A percentile compares a stretch with the other conserved stretches of the same genome.
Conservation (phyloP, 805 yeast genomes). For the Candida quercuum region DNA sequence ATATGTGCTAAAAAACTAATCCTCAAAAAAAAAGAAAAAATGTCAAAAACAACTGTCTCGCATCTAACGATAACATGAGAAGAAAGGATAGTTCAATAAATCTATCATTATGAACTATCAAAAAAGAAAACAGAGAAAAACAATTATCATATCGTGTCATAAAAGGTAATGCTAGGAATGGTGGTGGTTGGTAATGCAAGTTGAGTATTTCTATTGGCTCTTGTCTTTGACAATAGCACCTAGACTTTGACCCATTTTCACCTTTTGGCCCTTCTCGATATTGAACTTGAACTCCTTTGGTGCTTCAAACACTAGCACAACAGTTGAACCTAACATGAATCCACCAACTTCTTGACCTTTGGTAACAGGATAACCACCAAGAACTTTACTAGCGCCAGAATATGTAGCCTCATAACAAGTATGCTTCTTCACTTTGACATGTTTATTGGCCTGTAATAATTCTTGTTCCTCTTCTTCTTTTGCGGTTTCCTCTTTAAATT, state of each 20-base stretch:
- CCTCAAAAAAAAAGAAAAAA: too few species aligned
- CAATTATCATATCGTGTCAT: too few species aligned
- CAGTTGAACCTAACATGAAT: conserved; percentile 91
- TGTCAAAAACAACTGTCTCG: too few species aligned
- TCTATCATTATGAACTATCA: too few species aligned
- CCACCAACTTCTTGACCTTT: conserved; percentile 98
- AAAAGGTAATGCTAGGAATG: too few species aligned
- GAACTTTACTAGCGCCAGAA: conserved; percentile 62
- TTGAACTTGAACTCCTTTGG: conserved; percentile 73
- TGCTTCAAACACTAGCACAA: conserved; percentile 95
- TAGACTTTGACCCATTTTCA: conserved; percentile 78
- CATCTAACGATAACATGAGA: too few species aligned
- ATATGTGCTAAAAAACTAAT: too few species aligned
- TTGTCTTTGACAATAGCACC: conserved; percentile 36
- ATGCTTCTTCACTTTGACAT: conserved; percentile 51
- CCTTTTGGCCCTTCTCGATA: conserved; percentile 66
- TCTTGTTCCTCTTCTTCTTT: neutral
- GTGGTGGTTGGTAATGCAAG: too few species aligned
- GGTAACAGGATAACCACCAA: conserved; percentile 83
- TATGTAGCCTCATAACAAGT: conserved; percentile 95
- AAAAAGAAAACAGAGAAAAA: too few species aligned
- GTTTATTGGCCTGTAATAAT: conserved; percentile 4
- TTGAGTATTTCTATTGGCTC: too few species aligned
- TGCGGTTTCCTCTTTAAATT: conserved; percentile 14
- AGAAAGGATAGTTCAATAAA: too few species aligned